Evolutionary conservation across 2,329 filamentous ascomycete species (phyloP).

Genomic region (Zymoseptoria passerinii): DNA sequence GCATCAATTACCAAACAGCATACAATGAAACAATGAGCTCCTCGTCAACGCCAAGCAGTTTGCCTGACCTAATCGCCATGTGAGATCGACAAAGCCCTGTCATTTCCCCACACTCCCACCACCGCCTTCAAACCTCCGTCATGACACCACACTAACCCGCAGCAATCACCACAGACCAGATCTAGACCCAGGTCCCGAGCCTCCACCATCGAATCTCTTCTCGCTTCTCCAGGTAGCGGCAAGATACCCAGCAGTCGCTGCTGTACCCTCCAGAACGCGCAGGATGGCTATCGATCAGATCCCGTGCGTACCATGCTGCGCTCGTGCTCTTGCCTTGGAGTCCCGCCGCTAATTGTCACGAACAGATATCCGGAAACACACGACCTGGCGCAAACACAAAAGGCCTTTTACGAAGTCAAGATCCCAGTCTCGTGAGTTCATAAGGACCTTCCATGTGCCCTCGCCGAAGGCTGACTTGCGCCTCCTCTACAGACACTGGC

Average conservation of each 20-base stretch:
- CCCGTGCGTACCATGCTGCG: conserved; percentile 10
- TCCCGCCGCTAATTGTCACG: conserved; percentile 1
- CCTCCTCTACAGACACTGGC: conserved; percentile 59
- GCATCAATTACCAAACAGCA: neutral
- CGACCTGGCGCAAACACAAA: conserved; percentile 36
- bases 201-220: neutral
- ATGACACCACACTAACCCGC: neutral
- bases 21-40: neutral
- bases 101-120: neutral
- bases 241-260: neutral
- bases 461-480: neutral
- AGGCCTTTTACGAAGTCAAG: conserved; percentile 40
- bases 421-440: conserved; percentile 39
- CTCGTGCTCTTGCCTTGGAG: neutral
- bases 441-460: conserved; percentile 13
- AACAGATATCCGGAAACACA: conserved; percentile 40
- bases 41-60: neutral
- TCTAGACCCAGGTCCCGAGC: neutral
- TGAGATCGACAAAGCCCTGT: neutral
- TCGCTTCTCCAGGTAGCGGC: neutral
- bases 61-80: conserved; percentile 1
- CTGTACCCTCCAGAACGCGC: conserved; percentile 1
- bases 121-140: neutral
- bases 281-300: conserved; percentile 27
- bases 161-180: neutral